Conservation (phyloP, 257 asterid species). For the Scutellaria minor region DNA sequence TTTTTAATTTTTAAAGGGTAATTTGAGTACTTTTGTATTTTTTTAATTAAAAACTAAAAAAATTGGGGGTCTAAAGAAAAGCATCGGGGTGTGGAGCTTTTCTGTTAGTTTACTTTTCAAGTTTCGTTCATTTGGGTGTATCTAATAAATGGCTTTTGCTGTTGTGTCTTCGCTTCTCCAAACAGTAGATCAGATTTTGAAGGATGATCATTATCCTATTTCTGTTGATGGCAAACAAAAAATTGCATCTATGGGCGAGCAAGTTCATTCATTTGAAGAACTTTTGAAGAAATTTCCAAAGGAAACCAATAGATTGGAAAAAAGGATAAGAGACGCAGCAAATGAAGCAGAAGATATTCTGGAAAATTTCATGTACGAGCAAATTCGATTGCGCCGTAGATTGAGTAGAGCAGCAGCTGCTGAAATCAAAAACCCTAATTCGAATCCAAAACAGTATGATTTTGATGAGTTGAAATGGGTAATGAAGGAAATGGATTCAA, state of each 20-base stretch:
- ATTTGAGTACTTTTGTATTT: too few species aligned
- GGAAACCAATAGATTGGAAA: background rate
- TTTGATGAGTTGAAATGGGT: background rate
- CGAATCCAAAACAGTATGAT: background rate
- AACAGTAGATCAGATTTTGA: background rate
- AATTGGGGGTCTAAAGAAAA: too few species aligned
- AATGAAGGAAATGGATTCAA: background rate
- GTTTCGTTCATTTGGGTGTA: too few species aligned
- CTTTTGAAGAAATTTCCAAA: background rate
- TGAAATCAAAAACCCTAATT: background rate
- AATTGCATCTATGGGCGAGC: background rate
- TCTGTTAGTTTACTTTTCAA: too few species aligned
- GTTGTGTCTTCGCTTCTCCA: background rate
- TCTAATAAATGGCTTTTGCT: background rate
- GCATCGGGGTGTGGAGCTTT: too few species aligned
- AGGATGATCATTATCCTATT: background rate
- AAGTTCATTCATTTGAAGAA: background rate
- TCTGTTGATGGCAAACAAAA: background rate
- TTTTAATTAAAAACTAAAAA: too few species aligned
- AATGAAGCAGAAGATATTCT: constrained; percentile 7
- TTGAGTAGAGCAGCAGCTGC: background rate
- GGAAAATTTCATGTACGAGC: constrained; percentile 13
- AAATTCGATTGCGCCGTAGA: background rate
- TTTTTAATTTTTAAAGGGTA: too few species aligned
- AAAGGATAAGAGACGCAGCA: constrained; percentile 10